These are phyloP conservation scores for Xylaria sp. DNA, from an alignment of 495 filamentous ascomycete genomes.

Conservation along the genomic window DNA sequence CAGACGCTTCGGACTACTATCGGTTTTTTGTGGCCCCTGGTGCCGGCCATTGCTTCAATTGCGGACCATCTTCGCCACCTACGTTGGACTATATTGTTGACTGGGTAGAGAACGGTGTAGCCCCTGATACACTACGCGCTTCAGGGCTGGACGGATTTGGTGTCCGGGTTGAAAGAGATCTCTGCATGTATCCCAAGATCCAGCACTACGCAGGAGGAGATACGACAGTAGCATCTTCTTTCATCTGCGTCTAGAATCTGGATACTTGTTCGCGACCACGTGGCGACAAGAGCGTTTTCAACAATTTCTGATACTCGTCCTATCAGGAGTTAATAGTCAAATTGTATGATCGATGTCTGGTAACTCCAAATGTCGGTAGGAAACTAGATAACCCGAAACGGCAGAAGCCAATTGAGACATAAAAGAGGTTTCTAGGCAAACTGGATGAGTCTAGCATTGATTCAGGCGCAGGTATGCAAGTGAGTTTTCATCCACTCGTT, in stretches of 20 bases:
- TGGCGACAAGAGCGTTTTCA: too few species aligned
- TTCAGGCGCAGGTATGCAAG: too few species aligned
- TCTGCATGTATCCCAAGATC: constrained; percentile 30
- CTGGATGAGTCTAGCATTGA: too few species aligned
- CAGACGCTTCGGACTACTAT: constrained; percentile 39
- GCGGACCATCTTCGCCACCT: constrained; percentile 31
- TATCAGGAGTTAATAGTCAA: too few species aligned
- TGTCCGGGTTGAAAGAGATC: constrained; percentile 25
- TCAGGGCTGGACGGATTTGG: constrained; percentile 17
- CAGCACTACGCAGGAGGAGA: constrained; percentile 25
- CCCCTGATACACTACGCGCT: constrained; percentile 43
- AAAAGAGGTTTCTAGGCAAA: too few species aligned
- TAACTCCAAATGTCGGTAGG: too few species aligned
- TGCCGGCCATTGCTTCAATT: constrained; percentile 38
- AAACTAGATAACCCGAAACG: too few species aligned
- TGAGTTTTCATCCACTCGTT: too few species aligned
- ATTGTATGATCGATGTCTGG: too few species aligned
- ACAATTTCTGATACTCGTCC: too few species aligned
- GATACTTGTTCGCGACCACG: not conserved
- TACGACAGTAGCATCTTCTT: constrained; percentile 13
- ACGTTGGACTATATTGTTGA: constrained; percentile 39
- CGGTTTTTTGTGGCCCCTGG: constrained; percentile 45
- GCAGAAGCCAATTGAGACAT: too few species aligned
- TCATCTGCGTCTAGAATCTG: constrained; percentile 14
- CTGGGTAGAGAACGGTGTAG: constrained; percentile 51